phyloP scores from a whole-genome alignment of 2,329 filamentous ascomycete genomes.

The Incumbomyces delicatus region DNA sequence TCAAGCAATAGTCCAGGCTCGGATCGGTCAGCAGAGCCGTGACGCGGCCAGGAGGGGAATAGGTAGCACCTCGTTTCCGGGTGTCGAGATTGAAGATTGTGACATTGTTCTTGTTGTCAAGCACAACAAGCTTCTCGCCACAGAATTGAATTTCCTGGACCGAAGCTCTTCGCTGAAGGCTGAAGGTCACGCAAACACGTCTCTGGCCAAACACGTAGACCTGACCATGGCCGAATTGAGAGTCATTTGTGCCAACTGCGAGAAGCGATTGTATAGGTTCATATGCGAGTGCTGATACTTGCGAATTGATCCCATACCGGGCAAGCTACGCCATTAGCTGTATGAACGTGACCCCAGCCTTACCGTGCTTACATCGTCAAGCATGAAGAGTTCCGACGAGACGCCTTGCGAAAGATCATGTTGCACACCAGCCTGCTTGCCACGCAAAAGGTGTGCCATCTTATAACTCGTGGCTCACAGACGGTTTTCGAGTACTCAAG shows the following conservation, averaged over 20 bases:
- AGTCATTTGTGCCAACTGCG: slow-evolving; percentile 82
- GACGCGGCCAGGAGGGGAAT: slow-evolving; percentile 68
- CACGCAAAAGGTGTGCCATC: slow-evolving; percentile 82
- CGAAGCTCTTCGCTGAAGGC: slow-evolving; percentile 61
- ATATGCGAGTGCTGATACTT: slow-evolving; percentile 70
- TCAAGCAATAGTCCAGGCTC: slow-evolving; percentile 83
- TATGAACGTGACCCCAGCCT: slow-evolving; percentile 19
- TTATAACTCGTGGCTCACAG: too few species aligned
- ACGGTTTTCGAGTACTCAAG: too few species aligned
- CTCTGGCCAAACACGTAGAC: slow-evolving; percentile 82
- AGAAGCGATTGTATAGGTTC: slow-evolving; percentile 90
- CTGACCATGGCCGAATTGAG: slow-evolving; percentile 72
- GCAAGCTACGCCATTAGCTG: slow-evolving; percentile 40
- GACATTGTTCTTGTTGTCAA: slow-evolving; percentile 80
- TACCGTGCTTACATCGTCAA: slow-evolving; percentile 59
- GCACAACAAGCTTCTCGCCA: slow-evolving; percentile 70
- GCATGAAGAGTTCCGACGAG: slow-evolving; percentile 63
- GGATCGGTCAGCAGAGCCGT: slow-evolving; percentile 71
- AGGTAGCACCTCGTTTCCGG: slow-evolving; percentile 55
- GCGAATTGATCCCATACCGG: slow-evolving; percentile 72
- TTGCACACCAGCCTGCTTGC: slow-evolving; percentile 87
- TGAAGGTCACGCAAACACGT: slow-evolving; percentile 66
- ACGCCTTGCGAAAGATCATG: slow-evolving; percentile 81
- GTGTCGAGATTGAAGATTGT: slow-evolving; percentile 71
- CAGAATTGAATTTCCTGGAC: slow-evolving; percentile 74